phyloP scores from a whole-genome alignment of 768 basidiomycete genomes.

The Cyathus striatus region DNA sequence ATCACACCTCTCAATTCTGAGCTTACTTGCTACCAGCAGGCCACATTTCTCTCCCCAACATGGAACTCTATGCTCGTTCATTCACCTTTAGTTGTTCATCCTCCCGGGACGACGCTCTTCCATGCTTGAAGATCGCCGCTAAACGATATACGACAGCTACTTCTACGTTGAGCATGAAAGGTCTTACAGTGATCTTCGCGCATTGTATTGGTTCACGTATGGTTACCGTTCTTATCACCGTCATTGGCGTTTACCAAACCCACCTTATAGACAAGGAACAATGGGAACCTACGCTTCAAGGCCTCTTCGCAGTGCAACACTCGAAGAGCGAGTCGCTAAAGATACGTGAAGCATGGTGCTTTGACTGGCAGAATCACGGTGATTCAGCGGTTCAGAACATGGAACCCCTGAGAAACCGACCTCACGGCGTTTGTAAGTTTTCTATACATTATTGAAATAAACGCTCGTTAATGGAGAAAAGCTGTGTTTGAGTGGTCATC shows the following conservation, averaged over 20 bases:
- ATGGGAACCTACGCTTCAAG: constrained; percentile 44
- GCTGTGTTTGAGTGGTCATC: constrained; percentile 32
- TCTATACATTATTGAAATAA: not conserved
- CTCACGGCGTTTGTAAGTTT: constrained; percentile 30
- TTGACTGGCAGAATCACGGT: constrained; percentile 49
- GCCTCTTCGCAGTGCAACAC: constrained; percentile 26
- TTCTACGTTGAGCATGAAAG: constrained; percentile 20
- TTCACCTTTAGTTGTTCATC: not conserved
- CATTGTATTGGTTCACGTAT: constrained; percentile 45
- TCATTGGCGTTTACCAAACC: not conserved
- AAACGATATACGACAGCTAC: constrained; percentile 32
- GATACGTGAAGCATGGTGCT: constrained; percentile 43
- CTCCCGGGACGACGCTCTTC: not conserved
- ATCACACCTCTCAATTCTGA: too few species aligned
- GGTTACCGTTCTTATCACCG: constrained; percentile 8
- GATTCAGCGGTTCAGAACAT: constrained; percentile 41
- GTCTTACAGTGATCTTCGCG: constrained; percentile 40
- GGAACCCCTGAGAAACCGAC: constrained; percentile 19
- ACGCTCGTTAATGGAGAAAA: constrained; percentile 9
- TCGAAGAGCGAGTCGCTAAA: constrained; percentile 8
- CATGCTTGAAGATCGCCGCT: constrained; percentile 32
- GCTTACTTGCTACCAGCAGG: too few species aligned
- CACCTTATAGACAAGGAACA: constrained; percentile 44
- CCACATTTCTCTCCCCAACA: too few species aligned
- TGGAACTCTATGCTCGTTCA: not conserved